phyloP scores from a whole-genome alignment of 1,284 basidiomycete species.

The Fistulina hepatica region DNA sequence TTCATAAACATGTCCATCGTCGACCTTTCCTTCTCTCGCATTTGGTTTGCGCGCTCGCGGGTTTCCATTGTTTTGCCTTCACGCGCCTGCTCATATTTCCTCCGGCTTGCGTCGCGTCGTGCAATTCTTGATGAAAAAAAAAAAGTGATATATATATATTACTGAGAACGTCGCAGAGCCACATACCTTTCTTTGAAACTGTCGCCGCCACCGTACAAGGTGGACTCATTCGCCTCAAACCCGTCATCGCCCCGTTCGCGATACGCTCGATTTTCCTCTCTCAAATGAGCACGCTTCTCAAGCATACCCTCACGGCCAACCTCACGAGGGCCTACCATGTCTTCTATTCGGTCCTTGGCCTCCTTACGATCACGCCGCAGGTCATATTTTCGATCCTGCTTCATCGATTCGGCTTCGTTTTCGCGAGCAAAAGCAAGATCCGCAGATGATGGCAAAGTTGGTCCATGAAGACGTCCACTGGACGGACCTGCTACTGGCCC shows the following conservation, averaged over 20 bases:
- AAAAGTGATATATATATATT: conserved; percentile 6
- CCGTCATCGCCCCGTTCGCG: conserved; percentile 65
- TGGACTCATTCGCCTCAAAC: conserved; percentile 54
- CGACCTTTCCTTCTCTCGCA: conserved; percentile 63
- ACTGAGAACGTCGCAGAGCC: conserved; percentile 2
- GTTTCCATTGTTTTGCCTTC: conserved; percentile 36
- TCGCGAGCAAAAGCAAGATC: conserved; percentile 61
- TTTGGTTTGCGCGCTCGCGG: conserved; percentile 43
- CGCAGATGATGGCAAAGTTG: conserved; percentile 51
- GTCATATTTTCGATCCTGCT: conserved; percentile 41
- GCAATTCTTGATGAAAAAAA: conserved; percentile 42
- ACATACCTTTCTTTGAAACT: conserved; percentile 62
- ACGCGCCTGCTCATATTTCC: conserved; percentile 35
- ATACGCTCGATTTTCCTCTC: conserved; percentile 55
- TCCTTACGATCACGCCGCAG: conserved; percentile 56
- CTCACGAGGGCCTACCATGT: conserved; percentile 60
- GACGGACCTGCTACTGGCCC: too few relatives aligned
- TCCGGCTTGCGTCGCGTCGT: conserved; percentile 52
- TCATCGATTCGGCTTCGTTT: conserved; percentile 33
- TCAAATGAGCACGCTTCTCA: conserved; percentile 59
- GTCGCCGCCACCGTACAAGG: conserved; percentile 62
- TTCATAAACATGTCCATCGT: conserved; percentile 81
- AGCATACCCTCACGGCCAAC: conserved; percentile 63
- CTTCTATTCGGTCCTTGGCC: conserved; percentile 58
- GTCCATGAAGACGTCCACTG: conserved; percentile 44